Conservation (phyloP, 2,329 filamentous ascomycete species). For the Neonectria sp. region DNA sequence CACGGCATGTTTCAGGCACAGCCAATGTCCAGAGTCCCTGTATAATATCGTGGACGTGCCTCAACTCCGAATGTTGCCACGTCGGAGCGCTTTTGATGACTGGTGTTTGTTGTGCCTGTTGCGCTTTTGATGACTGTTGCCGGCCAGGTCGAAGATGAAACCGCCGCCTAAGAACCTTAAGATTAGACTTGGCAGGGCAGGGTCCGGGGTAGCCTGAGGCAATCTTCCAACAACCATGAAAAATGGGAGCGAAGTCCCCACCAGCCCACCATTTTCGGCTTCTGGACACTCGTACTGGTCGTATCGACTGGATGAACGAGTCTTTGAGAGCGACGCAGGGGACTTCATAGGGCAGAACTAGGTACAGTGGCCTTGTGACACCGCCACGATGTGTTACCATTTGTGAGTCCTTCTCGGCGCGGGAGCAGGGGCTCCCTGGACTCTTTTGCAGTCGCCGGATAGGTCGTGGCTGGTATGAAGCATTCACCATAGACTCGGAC, state of each 20-base stretch:
- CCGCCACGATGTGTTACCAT: neutral
- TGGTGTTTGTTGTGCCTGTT: neutral
- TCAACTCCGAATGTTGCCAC: neutral
- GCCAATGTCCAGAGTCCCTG: constrained; percentile 15
- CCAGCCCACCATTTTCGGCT: constrained; percentile 27
- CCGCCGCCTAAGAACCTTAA: constrained; percentile 38
- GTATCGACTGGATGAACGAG: constrained; percentile 1
- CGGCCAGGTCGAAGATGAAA: constrained; percentile 36
- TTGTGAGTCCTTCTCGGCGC: neutral
- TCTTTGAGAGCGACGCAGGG: neutral
- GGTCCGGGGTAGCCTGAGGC: constrained; percentile 32
- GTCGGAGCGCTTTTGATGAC: neutral
- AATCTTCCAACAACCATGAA: constrained; percentile 28
- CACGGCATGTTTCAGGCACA: constrained; percentile 21
- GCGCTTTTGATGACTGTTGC: constrained; percentile 21
- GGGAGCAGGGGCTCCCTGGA: too few species aligned
- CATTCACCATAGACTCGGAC: neutral
- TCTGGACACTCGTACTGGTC: constrained; percentile 6
- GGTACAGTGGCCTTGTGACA: neutral
- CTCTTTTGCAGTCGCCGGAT: neutral
- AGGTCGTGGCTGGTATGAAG: neutral
- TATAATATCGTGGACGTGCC: constrained; percentile 8
- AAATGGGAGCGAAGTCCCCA: constrained; percentile 15
- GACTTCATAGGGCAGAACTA: constrained; percentile 27
- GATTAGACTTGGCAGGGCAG: constrained; percentile 41